phyloP scores from a whole-genome alignment of 192 early-diverging fungal species.

The Coemansia sp. region DNA sequence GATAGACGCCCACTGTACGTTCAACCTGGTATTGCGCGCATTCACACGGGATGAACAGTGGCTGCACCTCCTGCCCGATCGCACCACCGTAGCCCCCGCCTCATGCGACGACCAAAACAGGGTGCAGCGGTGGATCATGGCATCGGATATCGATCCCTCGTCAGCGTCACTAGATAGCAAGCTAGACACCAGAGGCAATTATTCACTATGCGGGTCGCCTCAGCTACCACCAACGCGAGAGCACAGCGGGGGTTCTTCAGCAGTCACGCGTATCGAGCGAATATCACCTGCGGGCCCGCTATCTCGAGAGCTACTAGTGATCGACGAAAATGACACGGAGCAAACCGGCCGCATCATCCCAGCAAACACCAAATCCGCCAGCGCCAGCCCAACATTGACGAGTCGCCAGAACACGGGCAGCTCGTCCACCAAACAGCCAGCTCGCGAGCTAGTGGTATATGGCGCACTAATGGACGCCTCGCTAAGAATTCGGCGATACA shows the following conservation, averaged over 20 bases:
- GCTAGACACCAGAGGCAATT: too few species aligned
- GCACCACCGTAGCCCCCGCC: conserved; percentile 13
- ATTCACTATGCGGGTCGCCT: background rate
- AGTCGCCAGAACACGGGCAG: background rate
- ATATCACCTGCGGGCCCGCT: conserved; percentile 18
- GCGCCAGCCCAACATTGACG: background rate
- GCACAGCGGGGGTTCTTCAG: background rate
- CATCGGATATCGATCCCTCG: background rate
- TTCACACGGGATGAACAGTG: conserved; percentile 34
- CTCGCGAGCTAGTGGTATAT: conserved; percentile 23
- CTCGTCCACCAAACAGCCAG: background rate
- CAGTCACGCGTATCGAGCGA: conserved; percentile 6
- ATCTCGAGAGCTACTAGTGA: conserved; percentile 24
- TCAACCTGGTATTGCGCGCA: conserved; percentile 41
- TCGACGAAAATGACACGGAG: conserved; percentile 20
- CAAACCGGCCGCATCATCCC: conserved; percentile 24
- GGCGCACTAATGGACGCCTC: conserved; percentile 35
- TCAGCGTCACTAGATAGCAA: too few species aligned
- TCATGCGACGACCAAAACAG: conserved; percentile 36
- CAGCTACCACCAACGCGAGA: background rate
- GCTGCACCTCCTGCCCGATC: conserved; percentile 26
- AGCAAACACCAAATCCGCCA: background rate
- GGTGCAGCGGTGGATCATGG: conserved; percentile 20
- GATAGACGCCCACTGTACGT: conserved; percentile 48
- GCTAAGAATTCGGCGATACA: conserved; percentile 33